Base-by-base conservation (phyloP, 2,329 filamentous ascomycete species). In the Grosmannia serpens region DNA sequence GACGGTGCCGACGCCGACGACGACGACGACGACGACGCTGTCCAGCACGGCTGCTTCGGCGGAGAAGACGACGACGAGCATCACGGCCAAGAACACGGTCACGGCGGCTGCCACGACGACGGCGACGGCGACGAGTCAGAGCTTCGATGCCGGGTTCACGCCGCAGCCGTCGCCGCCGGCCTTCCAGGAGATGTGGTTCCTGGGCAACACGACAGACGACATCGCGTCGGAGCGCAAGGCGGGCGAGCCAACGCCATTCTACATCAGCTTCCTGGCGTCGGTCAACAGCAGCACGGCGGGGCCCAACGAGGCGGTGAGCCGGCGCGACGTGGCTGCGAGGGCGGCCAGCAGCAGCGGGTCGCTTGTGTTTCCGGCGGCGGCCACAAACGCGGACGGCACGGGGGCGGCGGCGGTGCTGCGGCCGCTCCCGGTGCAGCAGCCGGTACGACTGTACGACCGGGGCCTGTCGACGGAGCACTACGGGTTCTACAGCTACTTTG, bases 401-500 rank as follows among this genome's bases (percentile, higher is more conserved):
- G 87, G 89, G 0, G 83, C 84, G 1, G 75, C 87, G 0, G 88
- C 89, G 3, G 80, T 80, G 11, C 75, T 96, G 62, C 82, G 94
- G 52, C 88, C 91, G 0, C 76, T 81, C 9, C 82, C 87, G 0
- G 73, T 77, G 0, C 82, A 86, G 60, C 94, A 97, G 67, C 92
- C 90, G 0, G 76, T 97, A 15, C 83, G 88, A 1, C 80, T 97
- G 1, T 97, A 86, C 70, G 89, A 97, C 69, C 87, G 91, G 24
- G 91, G 88, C 22, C 76, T 88, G 31, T 74, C 80, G 2, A 86
- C 86, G 0, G 92, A 97, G 70, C 90, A 96, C 72, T 96, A 95
- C 70, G 90, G 89, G 2, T 96, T 96, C 73, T 96, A 96, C 74
- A 88, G 82, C 0, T 95, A 96, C 75, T 97, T 88, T 71, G 85